Base-by-base conservation (phyloP, 352 stramenopile species). In the Phytophthora parvispora region DNA sequence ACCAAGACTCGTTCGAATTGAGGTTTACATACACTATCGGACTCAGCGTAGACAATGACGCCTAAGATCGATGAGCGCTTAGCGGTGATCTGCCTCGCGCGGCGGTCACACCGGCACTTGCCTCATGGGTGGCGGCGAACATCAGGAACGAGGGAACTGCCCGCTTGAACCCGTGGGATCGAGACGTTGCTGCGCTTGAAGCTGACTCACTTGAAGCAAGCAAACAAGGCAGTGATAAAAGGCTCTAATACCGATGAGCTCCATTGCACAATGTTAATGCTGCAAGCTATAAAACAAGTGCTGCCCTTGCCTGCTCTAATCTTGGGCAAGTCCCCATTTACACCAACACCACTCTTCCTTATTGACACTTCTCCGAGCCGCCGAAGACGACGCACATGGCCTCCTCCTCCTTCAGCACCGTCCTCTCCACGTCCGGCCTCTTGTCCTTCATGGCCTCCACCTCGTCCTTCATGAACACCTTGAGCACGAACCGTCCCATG, bases 391-490 rank as follows among this genome's bases (percentile, higher is more conserved):
- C 70, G 28, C 60, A 72, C 60, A 78, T 63, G 45, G 66, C 65
- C 48, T 78, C 66, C 29, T 78, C 60, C 16, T 78, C 70, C 4
- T 66, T 78, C 45, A 78, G 28, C 40, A 55, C 60, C 13, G 59
- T 75, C 50, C 72, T 64, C 60, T 78, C 65, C 13, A 36, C 34
- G 34, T 75, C 60, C 25, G 60, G 56, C 47, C 66, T 63, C 60
- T 78, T 78, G 55, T 75, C 70, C 60, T 73, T 76, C 67, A 76
- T 76, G 18, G 67, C 72, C 18, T 74, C 49, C 10, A 76, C 40
- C 53, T 79, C 63, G 22, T 45, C 53, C 43, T 74, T 68, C 67
- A 79, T 76, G 38, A 78, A 75, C 25, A 76, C 18, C 49, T 74
- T 76, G n/a, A 74, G 54, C 34, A 76, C 29, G 5, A 73, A 58